phyloP scores from a whole-genome alignment of 2,329 filamentous ascomycete genomes.

The Rosellinia necatrix region DNA sequence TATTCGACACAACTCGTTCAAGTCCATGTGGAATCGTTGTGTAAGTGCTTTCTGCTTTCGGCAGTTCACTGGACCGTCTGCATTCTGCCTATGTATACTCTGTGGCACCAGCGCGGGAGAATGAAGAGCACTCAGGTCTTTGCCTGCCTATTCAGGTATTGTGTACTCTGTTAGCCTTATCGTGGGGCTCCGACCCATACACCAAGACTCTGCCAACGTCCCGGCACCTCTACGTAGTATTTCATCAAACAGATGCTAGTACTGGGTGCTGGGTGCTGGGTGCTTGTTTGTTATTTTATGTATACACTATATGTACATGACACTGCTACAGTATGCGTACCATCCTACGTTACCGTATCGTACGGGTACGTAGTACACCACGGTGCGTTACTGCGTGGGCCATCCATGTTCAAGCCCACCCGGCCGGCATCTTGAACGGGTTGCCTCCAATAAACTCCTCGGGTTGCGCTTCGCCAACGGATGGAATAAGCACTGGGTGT shows the following conservation, averaged over 20 bases:
- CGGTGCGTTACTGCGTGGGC: conserved; percentile 11
- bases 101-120: neutral
- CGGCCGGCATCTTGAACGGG: conserved; percentile 22
- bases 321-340: too few species aligned
- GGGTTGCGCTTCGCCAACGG: conserved; percentile 3
- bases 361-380: too few species aligned
- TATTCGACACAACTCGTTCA: neutral
- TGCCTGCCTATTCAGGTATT: conserved; percentile 22
- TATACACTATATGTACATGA: too few species aligned
- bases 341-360: too few species aligned
- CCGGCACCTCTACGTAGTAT: conserved; percentile 19
- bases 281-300: too few species aligned
- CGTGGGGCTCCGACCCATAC: neutral
- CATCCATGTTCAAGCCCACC: conserved; percentile 6
- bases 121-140: neutral
- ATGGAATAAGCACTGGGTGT: conserved; percentile 25
- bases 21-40: neutral
- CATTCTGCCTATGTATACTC: neutral
- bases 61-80: neutral
- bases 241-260: conserved; percentile 7
- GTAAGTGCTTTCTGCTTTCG: conserved; percentile 4
- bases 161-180: conserved; percentile 1
- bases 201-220: conserved; percentile 9
- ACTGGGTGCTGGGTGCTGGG: too few species aligned
- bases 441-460: conserved; percentile 12